Base-by-base conservation (phyloP, 2,329 filamentous ascomycete species). In the Pleoardoris graminearum region DNA sequence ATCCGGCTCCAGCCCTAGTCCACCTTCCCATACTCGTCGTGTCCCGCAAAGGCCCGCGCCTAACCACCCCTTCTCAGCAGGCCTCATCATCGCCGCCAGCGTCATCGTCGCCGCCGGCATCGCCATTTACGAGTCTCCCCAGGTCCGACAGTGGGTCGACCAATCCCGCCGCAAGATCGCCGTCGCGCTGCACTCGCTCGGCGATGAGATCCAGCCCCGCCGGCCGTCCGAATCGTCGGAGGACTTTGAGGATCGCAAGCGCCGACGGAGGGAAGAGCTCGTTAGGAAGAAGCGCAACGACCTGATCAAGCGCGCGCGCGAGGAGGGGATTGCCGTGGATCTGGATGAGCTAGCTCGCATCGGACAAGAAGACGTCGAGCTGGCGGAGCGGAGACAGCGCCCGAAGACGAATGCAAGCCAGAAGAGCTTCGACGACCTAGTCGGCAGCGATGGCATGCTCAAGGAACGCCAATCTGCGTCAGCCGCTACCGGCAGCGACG, bases 101-200 rank as follows among this genome's bases (percentile, higher is more conserved):
- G 77, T 86, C 35, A 75, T 86, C 50, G 79, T 86, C 47, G 84
- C 84, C 54, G 83, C 85, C 16, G 81, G 83, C 11, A 79, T 86
- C 45, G 84, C 84, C 47, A 79, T 85, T 39, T 85, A 86, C 69
- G 82, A 87, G 67, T 85, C 81, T 35, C 84, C 84, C 0, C 80
- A 86, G 65, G 77, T 87, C 53, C 78, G 82, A 68, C 76, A 80
- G 78, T 87, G 84, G 84, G 72, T 87, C 48, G 78, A 84, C 51
- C 78, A 81, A 50, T 83, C 82, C 50, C 81, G 84, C 39, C 82
- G 82, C 51, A 85, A 83, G 69, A 80, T 87, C 55, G 82, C 82
- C 17, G 69, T 84, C 53, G 79, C 83, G 12, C 69, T 87, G 27
- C 79, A 85, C 62, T 80, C 77, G 32, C 76, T 86, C 10, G 83